A percentile compares a stretch with the other conserved stretches of the same genome.
These are phyloP conservation scores for Cochlearia excelsa DNA, from an alignment of 345 rosid species.

Conservation along the genomic window DNA sequence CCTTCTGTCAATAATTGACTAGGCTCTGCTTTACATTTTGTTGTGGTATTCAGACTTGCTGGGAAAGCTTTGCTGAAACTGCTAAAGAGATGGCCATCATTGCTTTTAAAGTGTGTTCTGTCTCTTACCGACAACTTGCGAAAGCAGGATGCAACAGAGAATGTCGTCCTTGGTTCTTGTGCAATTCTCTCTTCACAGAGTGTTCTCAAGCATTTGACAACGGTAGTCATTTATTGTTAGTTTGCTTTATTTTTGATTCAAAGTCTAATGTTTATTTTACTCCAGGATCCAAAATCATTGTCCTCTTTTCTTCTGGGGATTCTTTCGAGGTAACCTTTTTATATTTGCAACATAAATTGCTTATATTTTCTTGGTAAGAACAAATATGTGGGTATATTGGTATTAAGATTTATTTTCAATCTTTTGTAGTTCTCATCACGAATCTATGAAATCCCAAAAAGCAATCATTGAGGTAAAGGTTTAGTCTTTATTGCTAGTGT, in stretches of 20 bases:
- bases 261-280: slow-evolving; percentile 34
- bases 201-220: slow-evolving; percentile 89
- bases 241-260: slow-evolving; percentile 24
- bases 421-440: slow-evolving; percentile 84
- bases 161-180: slow-evolving; percentile 90
- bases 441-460: slow-evolving; percentile 87
- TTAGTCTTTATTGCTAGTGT: slow-evolving; percentile 16
- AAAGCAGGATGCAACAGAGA: slow-evolving; percentile 62
- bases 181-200: slow-evolving; percentile 86
- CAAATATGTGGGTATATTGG: slow-evolving; percentile 13
- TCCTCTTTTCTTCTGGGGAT: slow-evolving; percentile 77
- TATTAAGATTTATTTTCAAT: slow-evolving; percentile 20
- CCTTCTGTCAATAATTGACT: slow-evolving; percentile 19
- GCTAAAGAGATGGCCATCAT: slow-evolving; percentile 91
- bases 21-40: slow-evolving; percentile 14
- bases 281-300: slow-evolving; percentile 82
- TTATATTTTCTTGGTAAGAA: slow-evolving; percentile 8
- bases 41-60: slow-evolving; percentile 69
- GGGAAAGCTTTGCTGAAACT: slow-evolving; percentile 86
- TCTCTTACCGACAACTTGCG: slow-evolving; percentile 64
- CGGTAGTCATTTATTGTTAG: slow-evolving; percentile 46
- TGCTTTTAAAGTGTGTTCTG: slow-evolving; percentile 81
- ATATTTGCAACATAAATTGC: slow-evolving; percentile 15
- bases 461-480: slow-evolving; percentile 81
- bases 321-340: slow-evolving; percentile 69